Conservation (phyloP, 495 filamentous ascomycete species). For the Penicillium herquei region DNA sequence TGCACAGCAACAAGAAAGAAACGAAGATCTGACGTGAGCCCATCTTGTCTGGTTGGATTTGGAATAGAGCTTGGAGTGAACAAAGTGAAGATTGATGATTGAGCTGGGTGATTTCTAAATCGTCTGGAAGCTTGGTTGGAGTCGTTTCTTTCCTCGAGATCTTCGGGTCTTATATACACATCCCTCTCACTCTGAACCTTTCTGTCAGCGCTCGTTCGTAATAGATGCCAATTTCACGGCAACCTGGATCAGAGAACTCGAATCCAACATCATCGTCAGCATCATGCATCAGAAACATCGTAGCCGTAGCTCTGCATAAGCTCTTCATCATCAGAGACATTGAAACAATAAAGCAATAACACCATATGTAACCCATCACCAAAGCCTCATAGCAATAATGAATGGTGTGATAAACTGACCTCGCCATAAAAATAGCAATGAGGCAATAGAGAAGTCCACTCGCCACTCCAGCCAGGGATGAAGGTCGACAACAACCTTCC, state of each 20-base stretch:
- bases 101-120: background rate
- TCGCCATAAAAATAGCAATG: conserved; percentile 2
- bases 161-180: background rate
- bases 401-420: background rate
- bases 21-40: background rate
- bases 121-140: background rate
- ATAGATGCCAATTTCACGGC: background rate
- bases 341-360: background rate
- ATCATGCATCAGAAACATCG: background rate
- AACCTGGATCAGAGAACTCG: background rate
- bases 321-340: background rate
- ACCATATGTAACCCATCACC: conserved; percentile 5
- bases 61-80: background rate
- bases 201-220: no score
- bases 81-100: background rate
- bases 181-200: background rate
- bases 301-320: conserved; percentile 2
- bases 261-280: background rate
- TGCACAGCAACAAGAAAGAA: background rate
- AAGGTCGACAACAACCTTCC: background rate
- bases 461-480: background rate
- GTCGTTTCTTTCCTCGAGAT: background rate
- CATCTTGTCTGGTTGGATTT: conserved; percentile 6
- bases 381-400: background rate
- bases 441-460: background rate